A percentile compares a stretch with the other conserved stretches of the same genome.
These are phyloP conservation scores for Vigna radiata DNA, from an alignment of 306 rosid species.

Conservation along the genomic window DNA sequence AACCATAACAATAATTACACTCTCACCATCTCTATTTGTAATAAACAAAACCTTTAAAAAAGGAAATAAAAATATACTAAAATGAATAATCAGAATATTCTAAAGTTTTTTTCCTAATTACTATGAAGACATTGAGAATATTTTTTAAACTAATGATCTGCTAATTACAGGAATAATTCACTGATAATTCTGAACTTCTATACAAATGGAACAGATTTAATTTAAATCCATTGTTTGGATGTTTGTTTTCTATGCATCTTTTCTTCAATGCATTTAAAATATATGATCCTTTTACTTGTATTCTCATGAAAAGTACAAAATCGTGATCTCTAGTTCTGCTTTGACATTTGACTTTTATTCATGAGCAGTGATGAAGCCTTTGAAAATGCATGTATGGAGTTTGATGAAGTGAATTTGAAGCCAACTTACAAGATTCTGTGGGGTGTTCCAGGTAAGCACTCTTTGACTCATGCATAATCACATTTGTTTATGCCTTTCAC, in stretches of 20 bases:
- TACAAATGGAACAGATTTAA: background rate
- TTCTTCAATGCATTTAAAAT: conserved; percentile 12
- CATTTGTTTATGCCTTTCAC: conserved; percentile 2
- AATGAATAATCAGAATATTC: no score
- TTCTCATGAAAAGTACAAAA: conserved; percentile 12
- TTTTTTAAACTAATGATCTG: no score
- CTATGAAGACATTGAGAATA: no score
- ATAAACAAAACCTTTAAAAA: no score
- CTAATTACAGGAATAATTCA: background rate
- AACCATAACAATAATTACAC: no score
- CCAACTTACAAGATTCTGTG: conserved; percentile 94
- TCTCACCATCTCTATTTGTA: no score
- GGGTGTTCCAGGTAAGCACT: conserved; percentile 89
- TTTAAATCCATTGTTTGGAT: conserved; percentile 19
- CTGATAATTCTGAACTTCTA: conserved; percentile 6
- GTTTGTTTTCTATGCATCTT: conserved; percentile 14
- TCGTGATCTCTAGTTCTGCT: conserved; percentile 33
- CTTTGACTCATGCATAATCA: conserved; percentile 32
- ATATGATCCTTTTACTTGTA: conserved; percentile 19
- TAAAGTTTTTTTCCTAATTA: no score
- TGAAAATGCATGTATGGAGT: conserved; percentile 97
- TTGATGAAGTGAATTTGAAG: conserved; percentile 91
- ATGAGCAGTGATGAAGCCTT: conserved; percentile 80
- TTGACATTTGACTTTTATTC: conserved; percentile 44
- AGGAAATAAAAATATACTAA: no score